phyloP scores from a whole-genome alignment of 1,139 yeast species.

The Nadsonia commutata region DNA sequence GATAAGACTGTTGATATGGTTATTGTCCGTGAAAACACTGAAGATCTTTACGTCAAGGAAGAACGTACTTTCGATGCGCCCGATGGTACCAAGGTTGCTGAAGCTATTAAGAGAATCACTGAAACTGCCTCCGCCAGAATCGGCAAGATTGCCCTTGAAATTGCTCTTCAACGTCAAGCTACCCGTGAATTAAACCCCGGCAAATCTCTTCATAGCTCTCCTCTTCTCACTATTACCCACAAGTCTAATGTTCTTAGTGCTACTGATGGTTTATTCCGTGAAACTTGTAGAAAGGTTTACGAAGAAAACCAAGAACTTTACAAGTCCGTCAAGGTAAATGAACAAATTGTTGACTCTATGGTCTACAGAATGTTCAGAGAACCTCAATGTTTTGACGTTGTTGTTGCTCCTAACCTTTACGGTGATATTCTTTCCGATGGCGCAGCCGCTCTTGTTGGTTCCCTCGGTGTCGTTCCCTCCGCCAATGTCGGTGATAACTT shows the following conservation, averaged over 20 bases:
- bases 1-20: slow-evolving; percentile 91
- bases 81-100: slow-evolving; percentile 79
- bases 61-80: slow-evolving; percentile 58
- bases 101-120: slow-evolving; percentile 91
- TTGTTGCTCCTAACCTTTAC: slow-evolving; percentile 94
- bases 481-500: slow-evolving; percentile 94
- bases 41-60: slow-evolving; percentile 89
- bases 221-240: slow-evolving; percentile 85
- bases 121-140: slow-evolving; percentile 76
- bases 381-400: slow-evolving; percentile 92
- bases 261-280: slow-evolving; percentile 93
- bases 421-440: slow-evolving; percentile 97
- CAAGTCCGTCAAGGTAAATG: slow-evolving; percentile 52
- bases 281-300: slow-evolving; percentile 55
- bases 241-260: slow-evolving; percentile 88
- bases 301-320: slow-evolving; percentile 24
- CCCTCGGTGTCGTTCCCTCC: slow-evolving; percentile 94
- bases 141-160: slow-evolving; percentile 82
- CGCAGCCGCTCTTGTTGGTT: slow-evolving; percentile 97
- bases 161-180: slow-evolving; percentile 81
- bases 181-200: slow-evolving; percentile 50
- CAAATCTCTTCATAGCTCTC: slow-evolving; percentile 32
- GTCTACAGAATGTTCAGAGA: slow-evolving; percentile 97
- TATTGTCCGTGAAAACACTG: slow-evolving; percentile 96
- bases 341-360: slow-evolving; percentile 98